Conservation (phyloP, 169 alveolate species). For the Plasmodium falciparum region DNA sequence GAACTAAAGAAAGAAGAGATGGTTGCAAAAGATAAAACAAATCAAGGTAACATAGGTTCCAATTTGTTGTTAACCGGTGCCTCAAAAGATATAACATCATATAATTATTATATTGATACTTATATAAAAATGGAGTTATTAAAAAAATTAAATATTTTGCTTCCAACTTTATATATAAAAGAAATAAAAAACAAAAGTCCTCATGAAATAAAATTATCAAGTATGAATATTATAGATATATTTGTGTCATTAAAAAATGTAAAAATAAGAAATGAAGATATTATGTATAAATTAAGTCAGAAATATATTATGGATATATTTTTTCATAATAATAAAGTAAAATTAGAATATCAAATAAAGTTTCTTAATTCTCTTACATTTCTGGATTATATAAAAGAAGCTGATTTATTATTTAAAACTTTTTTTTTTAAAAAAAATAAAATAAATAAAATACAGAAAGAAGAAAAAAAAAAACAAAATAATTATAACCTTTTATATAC, state of each 20-base stretch:
- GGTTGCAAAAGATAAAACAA: background rate
- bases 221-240: slow-evolving; percentile 21
- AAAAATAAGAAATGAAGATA: background rate
- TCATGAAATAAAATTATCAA: slow-evolving; percentile 25
- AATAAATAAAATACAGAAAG: background rate
- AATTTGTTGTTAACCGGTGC: background rate
- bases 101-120: background rate
- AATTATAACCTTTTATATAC: slow-evolving; percentile 1
- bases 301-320: slow-evolving; percentile 15
- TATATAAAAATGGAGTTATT: slow-evolving; percentile 15
- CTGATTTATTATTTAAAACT: background rate
- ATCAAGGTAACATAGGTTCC: background rate
- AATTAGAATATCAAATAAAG: slow-evolving; percentile 32
- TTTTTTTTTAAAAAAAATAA: background rate
- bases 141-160: slow-evolving; percentile 1
- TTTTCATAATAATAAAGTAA: background rate
- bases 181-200: background rate
- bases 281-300: slow-evolving; percentile 4
- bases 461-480: background rate
- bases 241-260: slow-evolving; percentile 29
- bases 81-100: background rate
- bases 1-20: background rate
- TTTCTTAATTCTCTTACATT: slow-evolving; percentile 22
- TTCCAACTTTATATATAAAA: slow-evolving; percentile 17
- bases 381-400: slow-evolving; percentile 33